Evolutionary conservation across 495 filamentous ascomycete genomes (phyloP), one percentile per base, ranked within the genome.

Genomic region (Neurospora tetraspora): DNA sequence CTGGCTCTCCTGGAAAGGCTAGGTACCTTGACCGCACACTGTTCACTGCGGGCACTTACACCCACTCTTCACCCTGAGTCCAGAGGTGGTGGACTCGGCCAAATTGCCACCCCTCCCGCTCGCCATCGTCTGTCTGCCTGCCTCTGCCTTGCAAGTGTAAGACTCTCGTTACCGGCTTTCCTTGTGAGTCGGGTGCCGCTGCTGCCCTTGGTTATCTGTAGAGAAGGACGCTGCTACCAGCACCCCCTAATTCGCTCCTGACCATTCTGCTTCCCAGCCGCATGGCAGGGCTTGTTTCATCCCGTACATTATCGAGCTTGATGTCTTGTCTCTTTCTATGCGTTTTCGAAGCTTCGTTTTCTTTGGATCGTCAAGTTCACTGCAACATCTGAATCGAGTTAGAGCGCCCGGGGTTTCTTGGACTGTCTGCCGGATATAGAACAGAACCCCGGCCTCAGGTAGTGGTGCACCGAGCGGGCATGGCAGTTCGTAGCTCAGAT

Each of bases 251-350:
- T 78, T 82, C 78, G 80, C 79, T 80, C 83, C 78, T 78, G 80
- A 81, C 82, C 80, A 83, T 84, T 82, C 80, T 80, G 74, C 78
- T 78, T 75, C 79, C 82, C 84, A 82, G 77, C 81, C 79, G 82
- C 81, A 82, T 82, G 83, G 83, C 82, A 82, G 76, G 79, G 77
- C 75, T 78, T 79, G 82, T 85, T 86, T 86, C 83, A 85, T 76
- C 80, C 81, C 81, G 78, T 78, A 65, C 53, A 65, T 18, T 78
- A 77, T 83, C 78, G 76, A 79, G 81, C 71, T 73, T 78, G 76
- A 73, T 80, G 83, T 83, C 83, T 83, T 80, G 82, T 80, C 75
- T 81, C 73, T 77, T 82, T 84, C 80, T 78, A 83, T 83, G 79
- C 81, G 75, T 80, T 82, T 84, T 82, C 78, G 76, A 80, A 74